phyloP scores from a whole-genome alignment of 2,329 filamentous ascomycete species.

The Paracoccidioides lutzii region DNA sequence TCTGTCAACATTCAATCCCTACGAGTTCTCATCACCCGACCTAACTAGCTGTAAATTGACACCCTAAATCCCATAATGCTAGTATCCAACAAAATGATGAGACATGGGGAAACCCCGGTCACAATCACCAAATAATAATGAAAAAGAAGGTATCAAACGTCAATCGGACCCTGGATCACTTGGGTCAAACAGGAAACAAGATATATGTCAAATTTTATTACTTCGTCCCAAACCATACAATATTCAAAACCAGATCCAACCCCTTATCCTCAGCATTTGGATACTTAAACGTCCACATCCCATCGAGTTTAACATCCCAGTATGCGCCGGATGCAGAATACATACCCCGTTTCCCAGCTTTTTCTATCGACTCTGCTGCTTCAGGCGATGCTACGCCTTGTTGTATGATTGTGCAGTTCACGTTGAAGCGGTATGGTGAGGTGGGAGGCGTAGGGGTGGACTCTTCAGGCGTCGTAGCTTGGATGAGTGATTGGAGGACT shows the following conservation, averaged over 20 bases:
- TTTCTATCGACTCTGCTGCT: constrained; percentile 35
- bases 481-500: constrained; percentile 30
- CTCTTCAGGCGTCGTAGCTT: constrained; percentile 26
- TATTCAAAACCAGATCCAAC: constrained; percentile 36
- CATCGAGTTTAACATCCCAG: constrained; percentile 40
- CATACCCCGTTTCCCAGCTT: constrained; percentile 65
- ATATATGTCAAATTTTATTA: constrained; percentile 5
- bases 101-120: no score
- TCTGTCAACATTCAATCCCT: neutral
- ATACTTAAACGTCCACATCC: constrained; percentile 42
- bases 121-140: neutral
- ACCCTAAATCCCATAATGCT: no score
- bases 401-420: constrained; percentile 97
- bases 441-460: constrained; percentile 24
- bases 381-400: constrained; percentile 57
- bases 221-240: constrained; percentile 35
- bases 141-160: neutral
- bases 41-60: neutral
- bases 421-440: constrained; percentile 78
- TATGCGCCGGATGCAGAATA: constrained; percentile 38
- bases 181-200: neutral
- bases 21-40: neutral
- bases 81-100: no score
- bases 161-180: no score
- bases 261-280: constrained; percentile 34